Evolutionary conservation across 2,329 filamentous ascomycete genomes (phyloP).

Genomic region (Arthroderma sp.): DNA sequence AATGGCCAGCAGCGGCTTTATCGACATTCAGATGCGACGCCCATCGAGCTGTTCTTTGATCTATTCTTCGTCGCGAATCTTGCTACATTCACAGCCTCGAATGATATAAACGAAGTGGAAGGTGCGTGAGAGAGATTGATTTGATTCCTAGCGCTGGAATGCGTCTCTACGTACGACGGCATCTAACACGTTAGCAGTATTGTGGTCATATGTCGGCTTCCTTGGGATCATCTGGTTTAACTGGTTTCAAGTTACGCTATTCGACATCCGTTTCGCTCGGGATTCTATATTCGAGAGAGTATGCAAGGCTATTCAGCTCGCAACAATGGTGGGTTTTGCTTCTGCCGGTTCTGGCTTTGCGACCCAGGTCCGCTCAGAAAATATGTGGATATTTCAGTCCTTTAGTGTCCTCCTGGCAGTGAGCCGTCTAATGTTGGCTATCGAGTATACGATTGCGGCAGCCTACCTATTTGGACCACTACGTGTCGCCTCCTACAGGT

Average conservation of each 20-base stretch:
- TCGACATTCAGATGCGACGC: conserved; percentile 37
- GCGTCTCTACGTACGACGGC: background rate
- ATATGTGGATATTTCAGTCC: conserved; percentile 32
- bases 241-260: conserved; percentile 52
- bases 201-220: conserved; percentile 39
- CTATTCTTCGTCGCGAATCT: conserved; percentile 53
- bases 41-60: conserved; percentile 46
- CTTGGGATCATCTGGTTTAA: conserved; percentile 52
- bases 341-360: conserved; percentile 40
- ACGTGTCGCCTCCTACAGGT: background rate
- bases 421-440: conserved; percentile 40
- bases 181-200: conserved; percentile 14
- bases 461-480: conserved; percentile 9
- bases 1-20: conserved; percentile 23
- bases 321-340: conserved; percentile 52
- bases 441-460: conserved; percentile 39
- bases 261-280: conserved; percentile 52
- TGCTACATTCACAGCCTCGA: conserved; percentile 45
- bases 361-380: conserved; percentile 22
- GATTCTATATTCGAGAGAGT: conserved; percentile 51
- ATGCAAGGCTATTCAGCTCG: conserved; percentile 47
- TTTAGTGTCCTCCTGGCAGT: conserved; percentile 34
- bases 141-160: background rate
- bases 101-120: conserved; percentile 40
- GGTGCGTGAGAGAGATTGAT: conserved; percentile 13